Percentiles rank a stretch among this genome's conserved stretches.
Evolutionary conservation across 495 filamentous ascomycete species (phyloP).

Genomic region (Hypoxylon trugodes): DNA sequence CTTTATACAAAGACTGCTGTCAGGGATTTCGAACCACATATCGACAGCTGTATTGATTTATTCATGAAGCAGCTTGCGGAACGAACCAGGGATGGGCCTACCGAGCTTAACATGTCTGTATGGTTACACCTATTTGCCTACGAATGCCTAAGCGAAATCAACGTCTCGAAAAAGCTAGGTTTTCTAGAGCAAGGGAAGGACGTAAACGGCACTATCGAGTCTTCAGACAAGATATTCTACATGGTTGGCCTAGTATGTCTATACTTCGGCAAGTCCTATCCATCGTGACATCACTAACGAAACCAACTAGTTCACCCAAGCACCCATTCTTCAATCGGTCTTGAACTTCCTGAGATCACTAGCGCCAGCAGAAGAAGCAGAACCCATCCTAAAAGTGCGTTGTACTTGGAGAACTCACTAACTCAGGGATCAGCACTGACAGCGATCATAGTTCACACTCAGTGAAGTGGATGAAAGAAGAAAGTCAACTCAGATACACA

Average conservation of each 20-base stretch:
- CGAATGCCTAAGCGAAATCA: slow-evolving; percentile 66
- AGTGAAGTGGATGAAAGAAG: neutral
- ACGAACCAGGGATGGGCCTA: slow-evolving; percentile 40
- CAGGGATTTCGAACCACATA: slow-evolving; percentile 59
- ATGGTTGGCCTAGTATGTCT: slow-evolving; percentile 8
- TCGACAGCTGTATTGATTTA: slow-evolving; percentile 59
- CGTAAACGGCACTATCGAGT: slow-evolving; percentile 55
- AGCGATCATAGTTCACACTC: neutral
- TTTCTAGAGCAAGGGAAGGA: slow-evolving; percentile 61
- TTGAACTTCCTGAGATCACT: slow-evolving; percentile 10
- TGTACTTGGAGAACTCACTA: neutral
- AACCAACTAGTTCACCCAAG: slow-evolving; percentile 1
- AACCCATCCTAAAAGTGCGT: slow-evolving; percentile 6
- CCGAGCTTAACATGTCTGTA: slow-evolving; percentile 55
- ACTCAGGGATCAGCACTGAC: too few species aligned
- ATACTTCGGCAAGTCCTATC: neutral
- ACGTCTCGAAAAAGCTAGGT: slow-evolving; percentile 62
- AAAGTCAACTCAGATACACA: neutral
- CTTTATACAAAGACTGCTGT: slow-evolving; percentile 27
- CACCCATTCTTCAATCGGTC: slow-evolving; percentile 5
- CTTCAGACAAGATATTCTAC: slow-evolving; percentile 16
- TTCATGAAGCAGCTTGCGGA: slow-evolving; percentile 55
- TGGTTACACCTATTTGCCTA: slow-evolving; percentile 68
- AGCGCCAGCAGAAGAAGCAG: slow-evolving; percentile 8
- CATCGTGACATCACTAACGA: neutral